Base-by-base conservation (phyloP, 1,284 basidiomycete genomes). In the Sanghuangporus sanghuang region DNA sequence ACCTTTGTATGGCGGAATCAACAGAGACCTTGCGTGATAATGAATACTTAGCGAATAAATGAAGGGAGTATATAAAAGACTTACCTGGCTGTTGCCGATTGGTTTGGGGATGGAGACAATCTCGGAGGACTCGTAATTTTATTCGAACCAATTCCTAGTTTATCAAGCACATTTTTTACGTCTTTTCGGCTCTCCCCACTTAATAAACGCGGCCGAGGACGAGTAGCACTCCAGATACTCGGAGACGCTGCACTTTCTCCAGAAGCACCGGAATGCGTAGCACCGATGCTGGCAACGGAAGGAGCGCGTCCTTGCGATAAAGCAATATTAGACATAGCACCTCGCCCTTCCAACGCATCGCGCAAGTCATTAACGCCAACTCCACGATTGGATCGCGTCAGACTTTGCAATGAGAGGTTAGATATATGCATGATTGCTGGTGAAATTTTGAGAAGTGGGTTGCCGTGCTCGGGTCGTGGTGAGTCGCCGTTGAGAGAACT, bases 381-480 rank as follows among this genome's bases (percentile, higher is more conserved):
- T 1, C 87, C 87, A 67, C 87, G 81, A 7, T 85, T 82, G 4
- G 89, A 89, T 57, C 89, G 84, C 40, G 86, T 82, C 61, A 95
- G 77, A 68, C 90, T 93, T 71, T 90, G 89, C 59, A 93, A 78
- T 3, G 92, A 95, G 27, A 91, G 78, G 73, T 95, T 95, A 67
- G 94, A 90, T 64, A 92, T 90, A 66, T 91, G 89, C 92, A 94
- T 95, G 64, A 95, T 77, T 14, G 88, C 86, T 48, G 89, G 90
- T 2, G 90, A 89, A 40, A 93, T 84, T 72, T 87, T 91, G 64
- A 92, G 81, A 57, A 93, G 79, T 3, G 89, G 85, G 1, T 88
- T 85, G 53, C 86, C 76, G 32, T 85, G 85, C 67, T 92, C 88
- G 42, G 83, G 83, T 16, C 86, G 78, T 48, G 84, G 77, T 3